phyloP scores from a whole-genome alignment of 2,329 filamentous ascomycete genomes.

The Neopestalotiopsis sp. region DNA sequence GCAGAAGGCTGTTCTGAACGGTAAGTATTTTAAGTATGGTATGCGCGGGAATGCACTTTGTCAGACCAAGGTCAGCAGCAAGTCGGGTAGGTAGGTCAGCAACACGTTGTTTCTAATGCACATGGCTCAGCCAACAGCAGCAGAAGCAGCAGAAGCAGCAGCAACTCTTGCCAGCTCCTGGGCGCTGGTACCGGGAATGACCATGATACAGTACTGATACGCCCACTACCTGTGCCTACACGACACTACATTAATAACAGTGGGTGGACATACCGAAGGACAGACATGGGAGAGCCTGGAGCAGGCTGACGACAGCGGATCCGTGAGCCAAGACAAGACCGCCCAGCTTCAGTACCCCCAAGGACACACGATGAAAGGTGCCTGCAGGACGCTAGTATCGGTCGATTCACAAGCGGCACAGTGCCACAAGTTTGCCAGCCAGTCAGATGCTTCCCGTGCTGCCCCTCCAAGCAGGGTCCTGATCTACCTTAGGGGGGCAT shows the following conservation, averaged over 20 bases:
- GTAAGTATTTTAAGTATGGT: neutral
- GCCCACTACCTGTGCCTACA: neutral
- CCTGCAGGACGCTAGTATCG: conserved; percentile 13
- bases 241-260: neutral
- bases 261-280: neutral
- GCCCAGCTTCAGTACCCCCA: neutral
- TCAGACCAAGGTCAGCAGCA: neutral
- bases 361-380: conserved; percentile 9
- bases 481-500: neutral
- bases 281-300: neutral
- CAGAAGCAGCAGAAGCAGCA: too few species aligned
- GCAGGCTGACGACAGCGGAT: conserved; percentile 10
- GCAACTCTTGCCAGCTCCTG: neutral
- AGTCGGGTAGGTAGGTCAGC: conserved; percentile 1
- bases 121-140: neutral
- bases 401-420: conserved; percentile 16
- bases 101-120: neutral
- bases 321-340: conserved; percentile 2
- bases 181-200: conserved; percentile 3
- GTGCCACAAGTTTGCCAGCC: conserved; percentile 5
- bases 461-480: conserved; percentile 21
- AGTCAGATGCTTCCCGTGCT: conserved; percentile 13
- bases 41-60: conserved; percentile 7
- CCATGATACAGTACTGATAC: neutral
- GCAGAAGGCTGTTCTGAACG: neutral